These are phyloP conservation scores for Coemansia sp. DNA, from an alignment of 192 early-diverging fungal genomes.

Conservation along the genomic window DNA sequence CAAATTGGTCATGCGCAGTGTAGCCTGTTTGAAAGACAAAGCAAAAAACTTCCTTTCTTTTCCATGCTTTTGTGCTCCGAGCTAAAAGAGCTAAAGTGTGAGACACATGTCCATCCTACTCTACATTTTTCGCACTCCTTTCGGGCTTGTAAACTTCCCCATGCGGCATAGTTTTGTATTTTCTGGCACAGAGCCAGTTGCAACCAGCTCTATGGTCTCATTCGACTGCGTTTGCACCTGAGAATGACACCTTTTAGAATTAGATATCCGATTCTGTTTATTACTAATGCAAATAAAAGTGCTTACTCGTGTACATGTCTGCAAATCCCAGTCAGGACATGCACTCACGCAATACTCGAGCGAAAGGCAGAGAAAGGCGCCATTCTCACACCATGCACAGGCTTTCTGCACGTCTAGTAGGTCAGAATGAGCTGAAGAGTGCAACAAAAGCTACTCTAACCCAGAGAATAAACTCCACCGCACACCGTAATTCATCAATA, in stretches of 20 bases:
- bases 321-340: not conserved
- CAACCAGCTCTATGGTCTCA: constrained; percentile 7
- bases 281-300: not conserved
- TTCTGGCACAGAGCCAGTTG: constrained; percentile 4
- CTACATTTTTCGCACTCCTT: not conserved
- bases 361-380: constrained; percentile 4
- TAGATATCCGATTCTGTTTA: constrained; percentile 1
- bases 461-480: constrained; percentile 7
- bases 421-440: not conserved
- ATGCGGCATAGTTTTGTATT: not conserved
- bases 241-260: constrained; percentile 5
- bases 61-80: not conserved
- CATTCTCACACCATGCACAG: constrained; percentile 7
- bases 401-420: not conserved
- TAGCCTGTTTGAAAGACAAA: constrained; percentile 4
- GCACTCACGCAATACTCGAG: not conserved
- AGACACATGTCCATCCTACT: constrained; percentile 5
- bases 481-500: not conserved
- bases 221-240: not conserved
- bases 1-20: constrained; percentile 1
- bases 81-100: not conserved
- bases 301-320: not conserved
- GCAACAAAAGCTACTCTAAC: not conserved
- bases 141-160: not conserved
- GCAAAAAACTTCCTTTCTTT: not conserved